Percentiles rank a stretch among this genome's conserved stretches.
Conservation (phyloP, 1,284 basidiomycete genomes). For the Coriolopsis trogii region DNA sequence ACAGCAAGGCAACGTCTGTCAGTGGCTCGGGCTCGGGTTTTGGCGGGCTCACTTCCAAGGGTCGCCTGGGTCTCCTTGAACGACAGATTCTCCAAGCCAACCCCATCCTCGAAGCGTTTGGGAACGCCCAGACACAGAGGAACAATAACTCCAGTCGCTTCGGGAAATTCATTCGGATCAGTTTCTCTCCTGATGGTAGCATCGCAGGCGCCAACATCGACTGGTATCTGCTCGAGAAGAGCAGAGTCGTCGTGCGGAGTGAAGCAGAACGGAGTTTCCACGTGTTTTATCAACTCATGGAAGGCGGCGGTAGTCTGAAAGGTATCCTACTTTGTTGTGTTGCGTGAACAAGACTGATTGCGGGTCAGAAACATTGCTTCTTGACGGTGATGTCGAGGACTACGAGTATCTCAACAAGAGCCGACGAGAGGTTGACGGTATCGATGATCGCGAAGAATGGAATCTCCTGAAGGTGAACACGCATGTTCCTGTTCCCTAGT, state of each 20-base stretch:
- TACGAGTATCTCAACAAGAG: slow-evolving; percentile 94
- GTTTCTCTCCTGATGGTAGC: slow-evolving; percentile 91
- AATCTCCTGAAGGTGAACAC: slow-evolving; percentile 64
- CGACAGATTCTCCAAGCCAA: slow-evolving; percentile 98
- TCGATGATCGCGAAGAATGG: slow-evolving; percentile 94
- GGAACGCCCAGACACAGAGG: slow-evolving; percentile 97
- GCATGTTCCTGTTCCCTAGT: slow-evolving; percentile 11
- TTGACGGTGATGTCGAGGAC: slow-evolving; percentile 78
- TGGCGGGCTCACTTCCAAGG: slow-evolving; percentile 57
- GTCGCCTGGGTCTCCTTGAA: slow-evolving; percentile 87
- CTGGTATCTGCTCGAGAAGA: slow-evolving; percentile 99
- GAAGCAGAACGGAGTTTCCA: slow-evolving; percentile 94
- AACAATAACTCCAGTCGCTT: slow-evolving; percentile 99
- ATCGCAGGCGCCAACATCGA: slow-evolving; percentile 99
- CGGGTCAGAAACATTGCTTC: slow-evolving; percentile 68
- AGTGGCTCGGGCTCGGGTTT: slow-evolving; percentile 43
- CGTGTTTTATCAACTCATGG: slow-evolving; percentile 93
- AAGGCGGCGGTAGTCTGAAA: slow-evolving; percentile 65
- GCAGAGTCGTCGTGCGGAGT: slow-evolving; percentile 88
- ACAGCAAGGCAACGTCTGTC: slow-evolving; percentile 37
- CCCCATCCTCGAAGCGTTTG: slow-evolving; percentile 97
- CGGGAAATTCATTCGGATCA: slow-evolving; percentile 97
- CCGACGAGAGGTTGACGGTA: slow-evolving; percentile 89
- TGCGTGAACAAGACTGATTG: background rate
- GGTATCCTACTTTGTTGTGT: slow-evolving; percentile 44